These are phyloP conservation scores for Skeletonema potamos DNA, from an alignment of 108 stramenopile species.

Conservation along the genomic window DNA sequence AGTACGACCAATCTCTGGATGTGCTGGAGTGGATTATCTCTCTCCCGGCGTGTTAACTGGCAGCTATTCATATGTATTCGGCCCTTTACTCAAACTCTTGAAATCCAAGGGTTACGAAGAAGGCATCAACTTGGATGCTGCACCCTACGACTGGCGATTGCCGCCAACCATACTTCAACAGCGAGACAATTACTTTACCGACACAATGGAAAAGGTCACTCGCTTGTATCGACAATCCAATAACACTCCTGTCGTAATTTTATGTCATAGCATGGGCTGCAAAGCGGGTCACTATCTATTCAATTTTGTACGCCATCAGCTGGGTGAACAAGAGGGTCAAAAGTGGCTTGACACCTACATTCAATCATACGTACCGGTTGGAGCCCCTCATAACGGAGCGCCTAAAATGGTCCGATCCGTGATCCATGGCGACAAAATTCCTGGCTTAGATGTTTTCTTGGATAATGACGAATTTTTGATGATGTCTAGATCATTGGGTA, in stretches of 20 bases:
- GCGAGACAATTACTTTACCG: slow-evolving; percentile 39
- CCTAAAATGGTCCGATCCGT: slow-evolving; percentile 47
- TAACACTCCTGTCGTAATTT: slow-evolving; percentile 38
- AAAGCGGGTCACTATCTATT: slow-evolving; percentile 44
- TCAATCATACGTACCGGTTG: slow-evolving; percentile 62
- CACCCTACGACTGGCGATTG: slow-evolving; percentile 42
- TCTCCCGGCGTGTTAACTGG: slow-evolving; percentile 29
- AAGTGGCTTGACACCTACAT: slow-evolving; percentile 56
- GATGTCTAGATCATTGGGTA: slow-evolving; percentile 60
- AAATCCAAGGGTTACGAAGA: slow-evolving; percentile 31
- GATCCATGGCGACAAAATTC: slow-evolving; percentile 64
- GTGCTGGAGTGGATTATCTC: slow-evolving; percentile 41
- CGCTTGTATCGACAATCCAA: slow-evolving; percentile 25
- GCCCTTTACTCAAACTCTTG: slow-evolving; percentile 37
- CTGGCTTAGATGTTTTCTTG: slow-evolving; percentile 61
- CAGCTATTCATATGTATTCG: slow-evolving; percentile 37
- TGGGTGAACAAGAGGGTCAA: slow-evolving; percentile 33
- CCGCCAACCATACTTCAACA: slow-evolving; percentile 37
- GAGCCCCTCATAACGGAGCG: slow-evolving; percentile 65
- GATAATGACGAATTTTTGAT: slow-evolving; percentile 50
- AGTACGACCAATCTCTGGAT: slow-evolving; percentile 31
- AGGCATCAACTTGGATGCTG: slow-evolving; percentile 34
- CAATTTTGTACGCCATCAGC: slow-evolving; percentile 31
- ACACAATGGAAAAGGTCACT: slow-evolving; percentile 26
- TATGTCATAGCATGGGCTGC: slow-evolving; percentile 50